Conservation (phyloP, 495 filamentous ascomycete species). For the Tuber microsphaerosporum region DNA sequence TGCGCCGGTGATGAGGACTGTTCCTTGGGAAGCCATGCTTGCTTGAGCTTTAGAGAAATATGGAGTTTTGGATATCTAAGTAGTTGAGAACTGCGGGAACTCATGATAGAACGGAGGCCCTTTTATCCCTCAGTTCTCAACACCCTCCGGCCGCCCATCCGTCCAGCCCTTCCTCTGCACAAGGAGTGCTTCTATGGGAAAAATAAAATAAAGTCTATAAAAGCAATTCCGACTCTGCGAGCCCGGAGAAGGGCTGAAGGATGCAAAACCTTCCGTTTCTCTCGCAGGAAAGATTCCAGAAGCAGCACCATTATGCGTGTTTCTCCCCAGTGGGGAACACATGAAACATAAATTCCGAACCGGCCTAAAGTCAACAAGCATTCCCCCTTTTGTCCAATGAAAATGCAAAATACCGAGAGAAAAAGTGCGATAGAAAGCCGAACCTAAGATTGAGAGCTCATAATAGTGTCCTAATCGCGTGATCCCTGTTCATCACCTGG, state of each 20-base stretch:
- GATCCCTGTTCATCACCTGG: neutral
- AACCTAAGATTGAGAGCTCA: neutral
- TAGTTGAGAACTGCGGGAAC: neutral
- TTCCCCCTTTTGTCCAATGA: neutral
- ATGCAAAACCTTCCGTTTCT: neutral
- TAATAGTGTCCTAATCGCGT: neutral
- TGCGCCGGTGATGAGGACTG: slow-evolving; percentile 3
- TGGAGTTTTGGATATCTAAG: neutral
- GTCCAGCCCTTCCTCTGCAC: neutral
- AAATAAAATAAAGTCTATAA: slow-evolving; percentile 1
- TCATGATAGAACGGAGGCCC: neutral
- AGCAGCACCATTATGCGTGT: neutral
- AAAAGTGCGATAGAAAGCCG: neutral
- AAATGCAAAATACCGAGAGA: neutral
- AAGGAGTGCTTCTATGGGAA: neutral
- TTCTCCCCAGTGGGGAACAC: neutral
- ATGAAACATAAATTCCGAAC: slow-evolving; percentile 1
- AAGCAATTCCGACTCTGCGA: neutral
- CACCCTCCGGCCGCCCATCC: neutral
- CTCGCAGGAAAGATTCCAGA: slow-evolving; percentile 1
- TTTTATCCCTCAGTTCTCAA: neutral
- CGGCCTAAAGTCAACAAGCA: neutral
- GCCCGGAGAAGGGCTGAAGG: neutral
- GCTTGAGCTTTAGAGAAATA: neutral
- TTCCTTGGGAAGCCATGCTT: neutral